Evolutionary conservation across 1,284 basidiomycete species (phyloP), one percentile per base, ranked within the genome.

Genomic region (Ustilago loliicola): DNA sequence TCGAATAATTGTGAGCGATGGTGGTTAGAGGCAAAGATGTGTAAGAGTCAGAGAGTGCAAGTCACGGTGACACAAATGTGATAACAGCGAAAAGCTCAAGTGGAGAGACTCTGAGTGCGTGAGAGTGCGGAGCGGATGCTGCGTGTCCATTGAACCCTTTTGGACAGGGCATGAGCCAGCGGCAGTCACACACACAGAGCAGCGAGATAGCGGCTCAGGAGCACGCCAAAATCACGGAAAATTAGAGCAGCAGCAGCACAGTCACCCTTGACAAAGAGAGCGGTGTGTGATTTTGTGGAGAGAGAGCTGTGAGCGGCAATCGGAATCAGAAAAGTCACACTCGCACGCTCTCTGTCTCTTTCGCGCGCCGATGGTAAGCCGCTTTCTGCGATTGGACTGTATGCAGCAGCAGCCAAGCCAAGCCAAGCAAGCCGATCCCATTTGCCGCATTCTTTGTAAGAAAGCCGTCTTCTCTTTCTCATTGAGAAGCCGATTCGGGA

Each of bases 281-380:
- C 13, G 23, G 40, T 27, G 13, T 58, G 57, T 59, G 57, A 48
- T 59, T 59, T 59, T 59, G 57, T 59, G 57, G 47, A 50, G 57
- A 59, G 27, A 59, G 40, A 47, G 38, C 38, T 7, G n/a, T 6
- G 53, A 57, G 55, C 55, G 27, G 40, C 55, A 42, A 57, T 57
- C 29, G 17, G 27, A 47, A 27, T 19, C 36, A 23, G 10, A 11
- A 38, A 25, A 5, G 8, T 48, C 23, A 5, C 45, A 10, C 45
- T 48, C 40, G 8, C 40, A 19, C 11, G 15, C 10, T 45, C 40
- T 23, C 45, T 48, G 21, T 27, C n/a, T 54, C 27, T 54, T 21
- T 15, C 34, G 36, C 25, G 40, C 42, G 19, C 27, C 40, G 55
- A 57, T 57, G 38, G 29, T 32, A 27, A 57, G 40, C 15, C 25